A percentile compares a stretch with the other conserved stretches of the same genome.
Conservation (phyloP, 257 asterid species). For the Solanum etuberosum region DNA sequence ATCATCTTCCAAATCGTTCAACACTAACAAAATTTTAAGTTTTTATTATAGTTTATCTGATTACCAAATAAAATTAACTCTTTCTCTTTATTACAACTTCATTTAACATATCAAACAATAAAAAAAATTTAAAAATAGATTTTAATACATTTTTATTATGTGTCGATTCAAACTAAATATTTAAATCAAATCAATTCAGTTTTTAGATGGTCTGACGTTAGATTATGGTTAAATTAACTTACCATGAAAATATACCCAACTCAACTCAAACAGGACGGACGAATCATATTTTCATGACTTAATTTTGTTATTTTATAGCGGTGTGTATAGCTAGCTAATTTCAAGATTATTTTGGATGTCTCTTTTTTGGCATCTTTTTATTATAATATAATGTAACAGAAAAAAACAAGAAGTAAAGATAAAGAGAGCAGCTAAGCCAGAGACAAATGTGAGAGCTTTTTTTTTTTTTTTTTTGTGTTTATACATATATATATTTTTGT, state of each 20-base stretch:
- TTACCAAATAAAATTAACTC: background rate
- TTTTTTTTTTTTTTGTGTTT: background rate
- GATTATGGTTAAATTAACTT: background rate
- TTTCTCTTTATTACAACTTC: background rate
- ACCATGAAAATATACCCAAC: background rate
- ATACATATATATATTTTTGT: background rate
- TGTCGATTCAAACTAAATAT: background rate
- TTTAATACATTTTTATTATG: background rate
- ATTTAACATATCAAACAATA: background rate
- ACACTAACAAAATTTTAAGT: background rate
- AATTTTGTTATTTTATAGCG: background rate
- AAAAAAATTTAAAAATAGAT: background rate
- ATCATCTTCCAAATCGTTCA: background rate
- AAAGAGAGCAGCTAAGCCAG: background rate
- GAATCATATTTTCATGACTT: background rate
- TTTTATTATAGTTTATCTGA: background rate
- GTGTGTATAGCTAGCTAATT: background rate
- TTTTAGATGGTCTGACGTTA: background rate
- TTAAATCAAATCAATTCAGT: background rate
- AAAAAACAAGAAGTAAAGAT: background rate
- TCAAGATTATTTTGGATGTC: background rate
- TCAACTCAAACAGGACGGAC: background rate
- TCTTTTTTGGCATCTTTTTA: background rate
- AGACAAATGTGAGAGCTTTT: constrained; percentile 9
- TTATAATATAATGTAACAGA: background rate